phyloP scores from a whole-genome alignment of 2,329 filamentous ascomycete species.

The Diaporthe eres region DNA sequence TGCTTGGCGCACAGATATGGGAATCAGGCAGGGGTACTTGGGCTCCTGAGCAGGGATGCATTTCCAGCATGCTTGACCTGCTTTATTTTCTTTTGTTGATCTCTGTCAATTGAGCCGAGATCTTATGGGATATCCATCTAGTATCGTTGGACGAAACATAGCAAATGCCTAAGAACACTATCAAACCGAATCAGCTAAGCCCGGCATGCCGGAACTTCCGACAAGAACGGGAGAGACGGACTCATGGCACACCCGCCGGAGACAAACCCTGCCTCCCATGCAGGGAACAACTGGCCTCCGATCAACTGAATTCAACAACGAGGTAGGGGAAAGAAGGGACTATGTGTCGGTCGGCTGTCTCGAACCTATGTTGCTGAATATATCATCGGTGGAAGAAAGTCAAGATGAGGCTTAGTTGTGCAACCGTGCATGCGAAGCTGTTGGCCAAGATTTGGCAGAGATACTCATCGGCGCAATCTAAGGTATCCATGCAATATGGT shows the following conservation, averaged over 20 bases:
- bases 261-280: not conserved
- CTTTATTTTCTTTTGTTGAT: constrained; percentile 11
- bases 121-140: constrained; percentile 5
- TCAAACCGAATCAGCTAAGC: not conserved
- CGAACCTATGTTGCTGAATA: not conserved
- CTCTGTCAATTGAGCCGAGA: constrained; percentile 16
- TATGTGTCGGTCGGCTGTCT: not conserved
- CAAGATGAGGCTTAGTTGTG: not conserved
- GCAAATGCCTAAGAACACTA: not conserved
- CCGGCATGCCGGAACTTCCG: not conserved
- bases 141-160: not conserved
- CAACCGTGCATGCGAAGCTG: not conserved
- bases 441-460: not conserved
- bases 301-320: no score
- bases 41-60: not conserved
- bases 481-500: not conserved
- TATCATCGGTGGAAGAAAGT: no score
- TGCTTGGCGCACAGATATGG: constrained; percentile 22
- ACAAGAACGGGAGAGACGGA: no score
- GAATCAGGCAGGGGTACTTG: not conserved
- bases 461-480: not conserved
- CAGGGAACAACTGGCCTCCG: not conserved
- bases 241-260: not conserved
- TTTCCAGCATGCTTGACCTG: not conserved
- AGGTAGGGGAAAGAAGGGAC: no score